Evolutionary conservation across 2,329 filamentous ascomycete species (phyloP).

Genomic region (Penicillium palitans): DNA sequence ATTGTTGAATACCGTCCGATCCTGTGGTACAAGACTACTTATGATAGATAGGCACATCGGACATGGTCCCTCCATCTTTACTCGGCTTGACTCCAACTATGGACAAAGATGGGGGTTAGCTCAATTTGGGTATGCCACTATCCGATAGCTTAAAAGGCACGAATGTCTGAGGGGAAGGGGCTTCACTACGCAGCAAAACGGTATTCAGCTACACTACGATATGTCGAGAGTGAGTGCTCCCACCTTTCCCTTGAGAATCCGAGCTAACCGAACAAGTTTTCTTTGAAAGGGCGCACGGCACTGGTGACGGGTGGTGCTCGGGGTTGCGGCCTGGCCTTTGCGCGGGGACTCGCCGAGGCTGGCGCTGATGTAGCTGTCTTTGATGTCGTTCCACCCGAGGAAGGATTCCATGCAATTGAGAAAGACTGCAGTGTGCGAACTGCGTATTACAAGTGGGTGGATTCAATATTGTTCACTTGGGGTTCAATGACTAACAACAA

Average conservation of each 20-base stretch:
- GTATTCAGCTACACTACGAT: not conserved
- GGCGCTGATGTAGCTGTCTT: conserved; percentile 50
- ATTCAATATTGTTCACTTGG: not conserved
- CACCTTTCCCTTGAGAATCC: not conserved
- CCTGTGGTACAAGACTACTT: conserved; percentile 9
- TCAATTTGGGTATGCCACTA: not conserved
- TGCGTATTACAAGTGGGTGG: conserved; percentile 39
- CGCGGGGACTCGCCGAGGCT: conserved; percentile 48
- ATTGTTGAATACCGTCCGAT: not conserved
- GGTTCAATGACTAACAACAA: not conserved
- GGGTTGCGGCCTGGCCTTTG: conserved; percentile 50
- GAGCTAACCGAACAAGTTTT: conserved; percentile 43
- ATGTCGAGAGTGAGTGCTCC: conserved; percentile 27
- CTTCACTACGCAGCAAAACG: not conserved
- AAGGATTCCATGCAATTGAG: conserved; percentile 44
- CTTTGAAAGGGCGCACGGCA: conserved; percentile 50
- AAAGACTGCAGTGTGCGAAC: conserved; percentile 46
- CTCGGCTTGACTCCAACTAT: not conserved
- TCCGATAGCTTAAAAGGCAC: conserved; percentile 8
- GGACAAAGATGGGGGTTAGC: conserved; percentile 24
- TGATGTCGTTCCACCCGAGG: conserved; percentile 46
- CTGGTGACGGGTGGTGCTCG: conserved; percentile 51
- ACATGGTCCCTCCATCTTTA: not conserved
- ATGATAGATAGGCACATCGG: not conserved
- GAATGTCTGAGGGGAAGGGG: conserved; percentile 6